These are phyloP conservation scores for Besnoitia besnoiti DNA, from an alignment of 169 alveolate species.

Conservation along the genomic window DNA sequence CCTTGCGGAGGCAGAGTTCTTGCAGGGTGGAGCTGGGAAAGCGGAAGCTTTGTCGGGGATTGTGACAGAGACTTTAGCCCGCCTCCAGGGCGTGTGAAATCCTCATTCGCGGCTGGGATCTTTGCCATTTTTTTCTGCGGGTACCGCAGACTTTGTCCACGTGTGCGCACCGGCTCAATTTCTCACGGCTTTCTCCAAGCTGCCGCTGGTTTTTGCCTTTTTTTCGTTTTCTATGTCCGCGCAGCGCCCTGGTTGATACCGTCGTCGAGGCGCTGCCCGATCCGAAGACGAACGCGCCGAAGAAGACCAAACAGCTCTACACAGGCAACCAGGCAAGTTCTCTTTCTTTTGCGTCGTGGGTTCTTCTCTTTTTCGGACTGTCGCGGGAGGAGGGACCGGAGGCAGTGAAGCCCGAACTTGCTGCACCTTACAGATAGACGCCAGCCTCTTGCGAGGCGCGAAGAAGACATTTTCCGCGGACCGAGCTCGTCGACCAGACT, in stretches of 20 bases:
- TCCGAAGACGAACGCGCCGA: slow-evolving; percentile 81
- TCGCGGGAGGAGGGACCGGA: too few species aligned
- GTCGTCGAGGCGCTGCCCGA: slow-evolving; percentile 84
- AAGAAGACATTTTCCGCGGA: too few species aligned
- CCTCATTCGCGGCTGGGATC: too few species aligned
- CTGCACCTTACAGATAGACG: too few species aligned
- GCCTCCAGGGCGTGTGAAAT: too few species aligned
- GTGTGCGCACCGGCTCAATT: neutral
- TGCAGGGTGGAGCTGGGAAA: too few species aligned
- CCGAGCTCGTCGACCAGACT: too few species aligned
- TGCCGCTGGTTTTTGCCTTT: neutral
- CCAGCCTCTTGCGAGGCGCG: too few species aligned
- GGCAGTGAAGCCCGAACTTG: too few species aligned
- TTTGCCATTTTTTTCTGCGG: neutral
- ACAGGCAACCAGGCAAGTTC: slow-evolving; percentile 77
- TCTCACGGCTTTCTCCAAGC: neutral
- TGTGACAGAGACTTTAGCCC: too few species aligned
- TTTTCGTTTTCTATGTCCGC: slow-evolving; percentile 74
- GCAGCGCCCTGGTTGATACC: slow-evolving; percentile 89
- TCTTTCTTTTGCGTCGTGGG: neutral
- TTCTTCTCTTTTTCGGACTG: neutral
- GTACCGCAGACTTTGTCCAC: too few species aligned
- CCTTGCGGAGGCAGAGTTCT: neutral
- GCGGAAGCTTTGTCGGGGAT: too few species aligned
- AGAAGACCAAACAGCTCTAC: slow-evolving; percentile 80